phyloP scores from a whole-genome alignment of 768 basidiomycete genomes.

The Tremella mesenterica region DNA sequence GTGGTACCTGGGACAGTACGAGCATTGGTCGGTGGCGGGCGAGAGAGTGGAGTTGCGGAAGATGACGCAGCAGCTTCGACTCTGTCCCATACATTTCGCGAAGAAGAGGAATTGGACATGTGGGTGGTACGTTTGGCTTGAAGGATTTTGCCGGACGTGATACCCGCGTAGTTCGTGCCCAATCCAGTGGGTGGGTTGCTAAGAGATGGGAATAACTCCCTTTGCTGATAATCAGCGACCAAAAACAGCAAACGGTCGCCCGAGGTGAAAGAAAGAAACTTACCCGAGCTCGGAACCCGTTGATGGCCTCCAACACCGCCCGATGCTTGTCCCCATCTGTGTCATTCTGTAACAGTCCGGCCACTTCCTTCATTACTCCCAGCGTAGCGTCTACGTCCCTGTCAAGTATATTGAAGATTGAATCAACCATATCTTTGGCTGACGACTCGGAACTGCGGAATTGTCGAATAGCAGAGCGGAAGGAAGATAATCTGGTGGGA shows the following conservation, averaged over 20 bases:
- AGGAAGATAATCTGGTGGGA: conserved; percentile 44
- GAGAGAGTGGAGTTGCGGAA: conserved; percentile 20
- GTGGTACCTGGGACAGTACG: conserved; percentile 25
- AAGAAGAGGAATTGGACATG: conserved; percentile 51
- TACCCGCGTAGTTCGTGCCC: conserved; percentile 61
- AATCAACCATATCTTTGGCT: conserved; percentile 76
- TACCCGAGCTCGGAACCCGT: conserved; percentile 68
- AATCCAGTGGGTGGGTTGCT: conserved; percentile 17
- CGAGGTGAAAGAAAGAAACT: background rate
- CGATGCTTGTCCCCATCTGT: conserved; percentile 63
- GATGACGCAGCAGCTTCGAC: conserved; percentile 67
- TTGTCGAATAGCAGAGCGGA: conserved; percentile 65
- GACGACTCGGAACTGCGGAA: conserved; percentile 68
- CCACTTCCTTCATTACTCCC: conserved; percentile 47
- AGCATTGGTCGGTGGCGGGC: conserved; percentile 19
- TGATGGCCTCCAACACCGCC: conserved; percentile 67
- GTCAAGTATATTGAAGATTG: conserved; percentile 72
- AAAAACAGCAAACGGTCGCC: background rate
- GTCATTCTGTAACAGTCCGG: conserved; percentile 63
- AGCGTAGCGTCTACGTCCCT: conserved; percentile 63
- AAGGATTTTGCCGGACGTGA: conserved; percentile 71
- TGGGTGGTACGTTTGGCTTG: conserved; percentile 71
- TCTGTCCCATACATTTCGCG: conserved; percentile 69
- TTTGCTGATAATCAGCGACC: conserved; percentile 52
- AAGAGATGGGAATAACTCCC: conserved; percentile 74